Base-by-base conservation (phyloP, 495 filamentous ascomycete genomes). In the Hypoxylon fragiforme region DNA sequence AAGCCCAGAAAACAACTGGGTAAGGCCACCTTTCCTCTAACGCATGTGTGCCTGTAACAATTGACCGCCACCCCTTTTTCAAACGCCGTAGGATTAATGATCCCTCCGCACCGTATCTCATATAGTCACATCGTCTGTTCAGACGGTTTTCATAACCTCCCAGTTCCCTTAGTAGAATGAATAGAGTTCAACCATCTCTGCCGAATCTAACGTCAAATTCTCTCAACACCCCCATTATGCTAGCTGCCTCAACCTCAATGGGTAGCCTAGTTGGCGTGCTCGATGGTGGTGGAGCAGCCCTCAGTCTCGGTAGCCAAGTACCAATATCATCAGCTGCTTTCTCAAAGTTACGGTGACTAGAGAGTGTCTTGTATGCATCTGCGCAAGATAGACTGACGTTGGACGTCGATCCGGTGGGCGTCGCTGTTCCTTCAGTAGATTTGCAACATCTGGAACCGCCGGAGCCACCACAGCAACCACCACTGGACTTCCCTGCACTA, bases 121-220 rank as follows among this genome's bases (percentile, higher is more conserved):
- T 50, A 35, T 50, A 46, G 20, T 26, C 41, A 31, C 34, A n/a
- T 44, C 32, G 44, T 30, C 38, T 20, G 32, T 30, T 20, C 21
- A 19, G 0, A 37, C 13, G 36, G 32, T 50, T 32, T 19, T 12
- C 13, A 24, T 14, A 21, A 4, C 38, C 46, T 49, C 28, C 20
- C 14, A 30, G 9, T 41, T n/a, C 18, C 2, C 7, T 13, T 16
- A 5, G 8, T 40, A 41, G 36, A 15, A 38, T 37, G 12, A 19
- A 40, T 2, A 40, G 1, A 16, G 12, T 15, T 65, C 54, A 67
- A 30, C 49, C 63, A 39, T 65, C 63, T 37, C 65, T 60, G 5
- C 83, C 85, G 69, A 95, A 95, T 31, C 90, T 69, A 30, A 89
- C 79, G 64, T 95, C 90, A 64, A 95, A 90, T 49, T 85, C 85